A percentile compares a stretch with the other conserved stretches of the same genome.
These are phyloP conservation scores for Cucurbita moschata DNA, from an alignment of 306 rosid species.

Conservation along the genomic window DNA sequence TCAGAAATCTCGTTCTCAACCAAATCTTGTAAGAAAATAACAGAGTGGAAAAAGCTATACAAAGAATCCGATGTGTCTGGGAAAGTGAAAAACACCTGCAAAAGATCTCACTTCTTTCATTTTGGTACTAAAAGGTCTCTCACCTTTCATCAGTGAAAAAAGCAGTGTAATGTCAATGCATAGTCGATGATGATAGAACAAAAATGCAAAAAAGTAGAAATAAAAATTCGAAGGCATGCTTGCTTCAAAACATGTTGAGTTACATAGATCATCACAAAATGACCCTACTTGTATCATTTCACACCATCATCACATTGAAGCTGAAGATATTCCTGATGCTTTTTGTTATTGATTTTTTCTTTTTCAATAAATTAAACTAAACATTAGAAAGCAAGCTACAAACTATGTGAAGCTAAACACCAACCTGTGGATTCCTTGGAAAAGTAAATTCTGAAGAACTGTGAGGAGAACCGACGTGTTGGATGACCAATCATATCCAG, in stretches of 20 bases:
- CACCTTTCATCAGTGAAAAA: background rate
- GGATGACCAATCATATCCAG: slow-evolving; percentile 6
- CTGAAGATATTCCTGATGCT: background rate
- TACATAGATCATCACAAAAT: background rate
- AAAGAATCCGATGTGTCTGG: slow-evolving; percentile 2
- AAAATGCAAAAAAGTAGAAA: background rate
- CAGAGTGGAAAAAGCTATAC: background rate
- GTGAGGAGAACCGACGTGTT: background rate
- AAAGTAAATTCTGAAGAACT: background rate
- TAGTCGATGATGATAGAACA: background rate
- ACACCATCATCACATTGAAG: background rate
- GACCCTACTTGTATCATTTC: background rate
- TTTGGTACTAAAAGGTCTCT: background rate
- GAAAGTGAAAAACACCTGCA: background rate
- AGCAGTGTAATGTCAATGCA: background rate
- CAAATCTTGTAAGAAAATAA: background rate
- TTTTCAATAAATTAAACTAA: background rate
- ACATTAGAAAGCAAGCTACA: background rate
- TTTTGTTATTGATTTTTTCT: background rate
- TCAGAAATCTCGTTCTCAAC: background rate
- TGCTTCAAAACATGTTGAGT: background rate
- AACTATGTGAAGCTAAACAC: background rate
- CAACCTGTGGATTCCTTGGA: background rate
- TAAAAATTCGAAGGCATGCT: background rate
- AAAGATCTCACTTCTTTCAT: background rate